Conservation (phyloP, 1,284 basidiomycete species). For the Fistulina hepatica region DNA sequence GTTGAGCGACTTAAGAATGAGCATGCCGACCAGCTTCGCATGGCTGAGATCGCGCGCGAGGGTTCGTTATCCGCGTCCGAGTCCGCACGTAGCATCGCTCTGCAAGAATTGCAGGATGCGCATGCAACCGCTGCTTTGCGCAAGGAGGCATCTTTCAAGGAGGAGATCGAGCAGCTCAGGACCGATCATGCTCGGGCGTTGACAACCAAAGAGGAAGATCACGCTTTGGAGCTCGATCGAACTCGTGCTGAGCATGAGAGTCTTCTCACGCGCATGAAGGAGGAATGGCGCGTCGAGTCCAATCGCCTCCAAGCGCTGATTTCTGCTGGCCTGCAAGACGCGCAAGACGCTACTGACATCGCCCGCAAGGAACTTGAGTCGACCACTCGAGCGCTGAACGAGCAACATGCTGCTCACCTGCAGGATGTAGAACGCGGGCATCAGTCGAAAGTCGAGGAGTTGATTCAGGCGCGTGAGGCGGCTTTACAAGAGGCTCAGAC, state of each 20-base stretch:
- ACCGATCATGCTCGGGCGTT: constrained; percentile 46
- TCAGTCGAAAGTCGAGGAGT: constrained; percentile 35
- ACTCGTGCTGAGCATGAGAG: constrained; percentile 37
- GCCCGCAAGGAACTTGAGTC: constrained; percentile 41
- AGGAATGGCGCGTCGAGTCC: constrained; percentile 39
- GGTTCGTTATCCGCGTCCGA: constrained; percentile 63
- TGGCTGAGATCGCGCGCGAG: constrained; percentile 62
- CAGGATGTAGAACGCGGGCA: constrained; percentile 45
- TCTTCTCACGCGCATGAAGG: constrained; percentile 34
- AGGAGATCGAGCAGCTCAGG: constrained; percentile 52
- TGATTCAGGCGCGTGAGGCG: constrained; percentile 33
- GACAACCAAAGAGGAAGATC: constrained; percentile 48
- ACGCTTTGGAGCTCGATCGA: constrained; percentile 36
- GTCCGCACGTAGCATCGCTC: constrained; percentile 45
- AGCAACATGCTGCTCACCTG: constrained; percentile 45
- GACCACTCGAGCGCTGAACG: constrained; percentile 35
- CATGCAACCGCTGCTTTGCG: constrained; percentile 51
- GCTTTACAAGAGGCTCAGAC: constrained; percentile 21
- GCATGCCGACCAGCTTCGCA: constrained; percentile 54
- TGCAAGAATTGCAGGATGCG: constrained; percentile 57
- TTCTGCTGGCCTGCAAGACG: constrained; percentile 35
- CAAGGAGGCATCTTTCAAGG: constrained; percentile 51
- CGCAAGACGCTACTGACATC: constrained; percentile 26
- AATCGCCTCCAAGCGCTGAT: constrained; percentile 38
- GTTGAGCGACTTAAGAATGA: constrained; percentile 62